Evolutionary conservation across 371 early-diverging fungal genomes (phyloP), one percentile per base, ranked within the genome.

Genomic region (Mortierella sp.): DNA sequence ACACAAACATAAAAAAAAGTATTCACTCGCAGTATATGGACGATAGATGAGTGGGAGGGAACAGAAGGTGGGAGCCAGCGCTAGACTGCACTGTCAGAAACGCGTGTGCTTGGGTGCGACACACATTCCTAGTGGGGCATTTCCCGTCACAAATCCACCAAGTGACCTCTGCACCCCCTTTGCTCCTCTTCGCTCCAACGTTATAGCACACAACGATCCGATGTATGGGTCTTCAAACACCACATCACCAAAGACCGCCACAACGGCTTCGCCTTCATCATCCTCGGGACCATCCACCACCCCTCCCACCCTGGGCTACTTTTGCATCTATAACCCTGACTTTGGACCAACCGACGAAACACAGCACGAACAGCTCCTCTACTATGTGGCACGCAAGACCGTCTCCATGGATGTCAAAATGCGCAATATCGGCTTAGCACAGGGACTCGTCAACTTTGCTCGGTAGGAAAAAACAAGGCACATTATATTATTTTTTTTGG

Each of bases 401-500:
- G 90, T 91, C 9, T 89, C 92, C 21, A 81, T 91, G 67, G 93
- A 94, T 76, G 89, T 89, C 50, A 90, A 92, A 80, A 84, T 93
- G 79, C 86, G 93, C 31, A 93, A 94, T 66, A 87, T 94, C 30
- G 95, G 95, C 5, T 78, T 94, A 31, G 93, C 92, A 9, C 90
- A 92, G 58, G 94, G 92, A 0, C 76, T 94, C 18, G 90, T 92
- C 34, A 89, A 92, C 60, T 93, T 94, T 79, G 88, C 92, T 41
- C 81, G 80, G 93, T 91, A 84, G 46, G 81, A 23, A 23, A 19
- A 42, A 43, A 43, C 14, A n/a, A n/a, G n/a, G n/a, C n/a, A n/a
- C n/a, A n/a, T n/a, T 24, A n/a, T 24, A 3, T 18, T 54, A 21
- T 54, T 24, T 12, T 9, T 31, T 48, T 56, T 34, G 24, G 19